These are phyloP conservation scores for Polygonum maritimum DNA, from an alignment of 148 eudicot species.

Conservation along the genomic window DNA sequence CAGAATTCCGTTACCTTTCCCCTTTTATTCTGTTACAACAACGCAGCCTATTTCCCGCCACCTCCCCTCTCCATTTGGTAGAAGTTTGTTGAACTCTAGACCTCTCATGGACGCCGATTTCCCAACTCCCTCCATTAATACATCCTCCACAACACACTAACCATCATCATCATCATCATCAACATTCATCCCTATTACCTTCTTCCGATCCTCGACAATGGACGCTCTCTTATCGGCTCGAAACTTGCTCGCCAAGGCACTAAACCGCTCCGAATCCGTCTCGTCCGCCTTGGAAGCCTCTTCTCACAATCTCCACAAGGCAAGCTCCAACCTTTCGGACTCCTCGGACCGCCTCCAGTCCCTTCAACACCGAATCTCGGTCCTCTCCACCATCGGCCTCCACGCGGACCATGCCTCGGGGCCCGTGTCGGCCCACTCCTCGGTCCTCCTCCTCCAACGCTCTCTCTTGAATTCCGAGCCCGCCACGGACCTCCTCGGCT, in stretches of 20 bases:
- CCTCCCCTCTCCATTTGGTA: not conserved
- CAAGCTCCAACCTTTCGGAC: not conserved
- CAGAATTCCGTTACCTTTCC: not conserved
- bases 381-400: not conserved
- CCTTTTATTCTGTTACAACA: not conserved
- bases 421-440: not conserved
- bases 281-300: not conserved
- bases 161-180: no score
- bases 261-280: not conserved
- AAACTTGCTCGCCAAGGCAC: not conserved
- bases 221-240: not conserved
- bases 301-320: not conserved
- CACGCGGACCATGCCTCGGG: not conserved
- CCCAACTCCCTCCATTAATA: not conserved
- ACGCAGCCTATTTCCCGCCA: constrained; percentile 1
- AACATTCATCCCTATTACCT: no score
- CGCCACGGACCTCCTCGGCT: constrained; percentile 21
- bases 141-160: not conserved
- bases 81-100: constrained; percentile 1
- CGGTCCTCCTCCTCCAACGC: not conserved
- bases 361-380: not conserved
- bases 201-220: not conserved
- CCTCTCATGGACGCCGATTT: not conserved
- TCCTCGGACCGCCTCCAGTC: not conserved
- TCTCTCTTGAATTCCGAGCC: not conserved